Evolutionary conservation across 2,329 filamentous ascomycete species (phyloP).

Genomic region (Pseudogymnoascus sp.): DNA sequence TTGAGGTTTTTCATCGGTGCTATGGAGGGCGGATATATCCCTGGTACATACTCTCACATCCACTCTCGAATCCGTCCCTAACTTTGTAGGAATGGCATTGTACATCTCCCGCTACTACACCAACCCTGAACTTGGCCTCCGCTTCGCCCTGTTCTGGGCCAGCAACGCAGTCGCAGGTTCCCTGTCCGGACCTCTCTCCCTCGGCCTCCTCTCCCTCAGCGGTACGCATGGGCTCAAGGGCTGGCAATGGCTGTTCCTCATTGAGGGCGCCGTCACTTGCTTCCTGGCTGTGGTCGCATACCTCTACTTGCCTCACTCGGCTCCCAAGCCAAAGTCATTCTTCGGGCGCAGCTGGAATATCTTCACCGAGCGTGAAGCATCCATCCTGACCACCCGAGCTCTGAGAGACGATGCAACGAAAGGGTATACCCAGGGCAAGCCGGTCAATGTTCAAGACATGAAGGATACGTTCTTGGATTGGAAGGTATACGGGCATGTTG

Average conservation of each 20-base stretch:
- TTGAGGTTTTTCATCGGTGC: slow-evolving; percentile 10
- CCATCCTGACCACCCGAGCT: slow-evolving; percentile 10
- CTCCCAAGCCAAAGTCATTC: slow-evolving; percentile 20
- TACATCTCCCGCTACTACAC: slow-evolving; percentile 26
- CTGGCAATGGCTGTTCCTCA: slow-evolving; percentile 12
- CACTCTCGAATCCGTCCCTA: not conserved
- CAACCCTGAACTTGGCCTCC: slow-evolving; percentile 19
- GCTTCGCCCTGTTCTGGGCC: slow-evolving; percentile 11
- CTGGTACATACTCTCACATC: not conserved
- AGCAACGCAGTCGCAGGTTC: slow-evolving; percentile 9
- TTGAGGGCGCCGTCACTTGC: slow-evolving; percentile 9
- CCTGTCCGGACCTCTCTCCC: not conserved
- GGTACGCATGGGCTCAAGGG: slow-evolving; percentile 9
- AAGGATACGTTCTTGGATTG: slow-evolving; percentile 9
- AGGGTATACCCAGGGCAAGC: not conserved
- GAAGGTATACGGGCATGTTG: not conserved
- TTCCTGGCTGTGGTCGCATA: slow-evolving; percentile 13
- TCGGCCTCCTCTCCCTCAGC: slow-evolving; percentile 9
- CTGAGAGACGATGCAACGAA: not conserved
- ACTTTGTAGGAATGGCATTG: slow-evolving; percentile 11
- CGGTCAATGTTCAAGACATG: not conserved
- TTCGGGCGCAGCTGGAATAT: slow-evolving; percentile 10
- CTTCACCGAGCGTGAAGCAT: slow-evolving; percentile 16
- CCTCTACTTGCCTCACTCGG: slow-evolving; percentile 21
- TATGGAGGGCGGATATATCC: slow-evolving; percentile 11